These are phyloP conservation scores for Pisolithus sp. DNA, from an alignment of 768 basidiomycete genomes.

Conservation along the genomic window DNA sequence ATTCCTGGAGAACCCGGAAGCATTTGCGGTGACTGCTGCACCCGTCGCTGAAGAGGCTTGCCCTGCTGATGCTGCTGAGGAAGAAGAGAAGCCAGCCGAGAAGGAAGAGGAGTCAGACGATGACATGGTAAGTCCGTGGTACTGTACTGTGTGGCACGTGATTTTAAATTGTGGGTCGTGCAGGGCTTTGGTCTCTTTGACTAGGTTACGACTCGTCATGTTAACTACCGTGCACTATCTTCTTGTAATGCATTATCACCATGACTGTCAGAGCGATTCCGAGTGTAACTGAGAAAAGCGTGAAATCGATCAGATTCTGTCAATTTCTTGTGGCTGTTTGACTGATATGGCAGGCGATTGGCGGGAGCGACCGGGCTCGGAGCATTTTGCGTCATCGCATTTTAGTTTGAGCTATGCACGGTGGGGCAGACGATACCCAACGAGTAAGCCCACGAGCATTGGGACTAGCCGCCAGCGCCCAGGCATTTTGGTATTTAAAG, in stretches of 20 bases:
- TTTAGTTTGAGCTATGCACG: background rate
- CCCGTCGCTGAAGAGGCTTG: slow-evolving; percentile 47
- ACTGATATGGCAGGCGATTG: background rate
- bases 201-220: slow-evolving; percentile 34
- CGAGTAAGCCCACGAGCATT: too few relatives aligned
- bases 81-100: slow-evolving; percentile 69
- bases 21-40: slow-evolving; percentile 83
- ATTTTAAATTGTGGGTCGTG: slow-evolving; percentile 4
- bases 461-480: too few relatives aligned
- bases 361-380: background rate
- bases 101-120: slow-evolving; percentile 85
- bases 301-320: background rate
- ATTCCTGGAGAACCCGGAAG: slow-evolving; percentile 95
- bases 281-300: background rate
- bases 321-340: background rate
- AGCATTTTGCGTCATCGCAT: background rate
- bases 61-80: slow-evolving; percentile 52
- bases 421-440: background rate
- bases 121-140: slow-evolving; percentile 61
- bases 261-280: background rate
- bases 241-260: slow-evolving; percentile 18
- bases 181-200: slow-evolving; percentile 96
- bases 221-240: slow-evolving; percentile 13
- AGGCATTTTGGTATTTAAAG: too few relatives aligned
- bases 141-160: background rate